phyloP scores from a whole-genome alignment of 73 alveolate genomes.

The Paramecium tetraurelia region DNA sequence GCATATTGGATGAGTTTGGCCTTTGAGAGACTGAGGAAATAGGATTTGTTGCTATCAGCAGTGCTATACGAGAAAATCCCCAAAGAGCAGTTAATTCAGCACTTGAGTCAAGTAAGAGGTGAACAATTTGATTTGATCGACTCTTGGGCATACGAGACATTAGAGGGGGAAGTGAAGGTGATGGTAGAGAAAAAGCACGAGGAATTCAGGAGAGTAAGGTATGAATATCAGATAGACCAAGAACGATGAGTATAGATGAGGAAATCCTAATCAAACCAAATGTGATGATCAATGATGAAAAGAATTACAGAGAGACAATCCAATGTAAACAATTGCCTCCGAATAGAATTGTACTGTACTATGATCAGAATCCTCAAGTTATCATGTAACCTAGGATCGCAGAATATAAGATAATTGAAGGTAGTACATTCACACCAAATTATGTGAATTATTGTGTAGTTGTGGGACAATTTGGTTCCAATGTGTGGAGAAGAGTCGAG shows the following conservation, averaged over 20 bases:
- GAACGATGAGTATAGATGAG: not conserved
- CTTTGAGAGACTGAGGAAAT: not conserved
- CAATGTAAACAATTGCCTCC: not conserved
- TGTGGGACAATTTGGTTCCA: not conserved
- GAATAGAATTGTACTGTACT: not conserved
- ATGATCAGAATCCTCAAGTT: not conserved
- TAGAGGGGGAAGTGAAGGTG: not conserved
- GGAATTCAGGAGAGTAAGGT: not conserved
- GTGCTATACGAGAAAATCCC: not conserved
- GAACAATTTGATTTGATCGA: not conserved
- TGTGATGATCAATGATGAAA: slow-evolving; percentile 24
- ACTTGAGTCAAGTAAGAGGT: not conserved
- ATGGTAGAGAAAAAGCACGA: not conserved
- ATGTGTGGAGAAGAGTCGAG: slow-evolving; percentile 43
- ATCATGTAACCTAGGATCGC: not conserved
- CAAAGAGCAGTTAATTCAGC: not conserved
- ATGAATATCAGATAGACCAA: not conserved
- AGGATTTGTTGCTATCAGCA: slow-evolving; percentile 5
- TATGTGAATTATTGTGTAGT: slow-evolving; percentile 1
- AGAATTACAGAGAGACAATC: not conserved
- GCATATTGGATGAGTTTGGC: slow-evolving; percentile 6
- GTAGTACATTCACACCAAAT: not conserved
- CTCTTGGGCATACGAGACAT: not conserved
- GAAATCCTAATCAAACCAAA: not conserved
- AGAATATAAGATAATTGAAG: slow-evolving; percentile 34